Evolutionary conservation across 768 basidiomycete genomes (phyloP), one percentile per base, ranked within the genome.

Genomic region (Phanerodontia chrysosporium): DNA sequence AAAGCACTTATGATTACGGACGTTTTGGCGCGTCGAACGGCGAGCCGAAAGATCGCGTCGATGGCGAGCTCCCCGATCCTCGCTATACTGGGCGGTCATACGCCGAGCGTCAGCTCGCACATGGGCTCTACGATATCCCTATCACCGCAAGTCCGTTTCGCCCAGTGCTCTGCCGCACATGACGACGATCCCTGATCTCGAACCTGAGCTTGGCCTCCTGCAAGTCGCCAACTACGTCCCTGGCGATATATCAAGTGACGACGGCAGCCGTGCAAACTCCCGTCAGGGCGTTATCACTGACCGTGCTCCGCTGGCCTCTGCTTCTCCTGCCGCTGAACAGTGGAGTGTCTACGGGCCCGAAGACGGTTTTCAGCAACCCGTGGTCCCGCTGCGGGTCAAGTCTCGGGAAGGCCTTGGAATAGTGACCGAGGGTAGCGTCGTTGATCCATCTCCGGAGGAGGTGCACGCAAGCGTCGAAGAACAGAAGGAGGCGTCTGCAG

Each of bases 211-310:
- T 0, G 81, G 81, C 3, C 72, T 69, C 13, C 73, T 83, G 18
- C 77, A 74, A 48, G 76, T 84, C 49, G 72, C 79, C 27, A 84
- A 84, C 64, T 70, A 76, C 54, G 66, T 73, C 1, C 78, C 80
- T 8, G 82, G 78, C 6, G 82, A 83, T 51, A 55, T 73, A 46
- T 67, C 58, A 18, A 71, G 27, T 61, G 73, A 70, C 51, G 72
- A 64, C 60, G 68, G 62, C 36, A 71, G 60, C 46, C 63, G 69
- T 3, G 58, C 68, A 9, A 64, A 59, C 42, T 68, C 69, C 3
- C 62, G 46, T 35, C 60, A 45, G 30, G 69, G 70, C 21, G 54
- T 76, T 13, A 64, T 72, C 0, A 69, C 65, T 9, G 45, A 25
- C 24, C 6, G 28, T 16, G 25, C 27, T 18, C 56, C 44, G 22